A percentile compares a stretch with the other conserved stretches of the same genome.
These are phyloP conservation scores for Magnaporthiopsis poae DNA, from an alignment of 2,329 filamentous ascomycete genomes.

Conservation along the genomic window DNA sequence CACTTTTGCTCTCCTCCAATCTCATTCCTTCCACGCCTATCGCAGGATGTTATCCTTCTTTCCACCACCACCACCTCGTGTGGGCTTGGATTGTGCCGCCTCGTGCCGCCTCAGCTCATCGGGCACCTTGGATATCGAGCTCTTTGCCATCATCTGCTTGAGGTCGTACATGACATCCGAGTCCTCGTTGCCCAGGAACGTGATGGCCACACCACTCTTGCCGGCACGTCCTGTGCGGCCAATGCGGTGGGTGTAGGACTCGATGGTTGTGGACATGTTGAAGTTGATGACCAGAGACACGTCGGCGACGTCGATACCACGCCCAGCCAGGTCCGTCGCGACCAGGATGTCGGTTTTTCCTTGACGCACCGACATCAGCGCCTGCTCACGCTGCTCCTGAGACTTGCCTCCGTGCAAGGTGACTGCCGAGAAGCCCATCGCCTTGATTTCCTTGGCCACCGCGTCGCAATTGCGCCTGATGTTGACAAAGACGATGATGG, in stretches of 20 bases:
- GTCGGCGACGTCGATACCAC: slow-evolving; percentile 95
- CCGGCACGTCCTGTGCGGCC: slow-evolving; percentile 95
- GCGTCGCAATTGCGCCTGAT: slow-evolving; percentile 98
- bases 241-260: slow-evolving; percentile 92
- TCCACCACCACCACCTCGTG: slow-evolving; percentile 23
- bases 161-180: slow-evolving; percentile 84
- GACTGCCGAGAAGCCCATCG: slow-evolving; percentile 81
- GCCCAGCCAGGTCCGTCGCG: slow-evolving; percentile 86
- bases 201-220: slow-evolving; percentile 92
- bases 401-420: slow-evolving; percentile 94
- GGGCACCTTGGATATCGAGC: slow-evolving; percentile 74
- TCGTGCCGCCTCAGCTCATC: slow-evolving; percentile 86
- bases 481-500: slow-evolving; percentile 98
- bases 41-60: slow-evolving; percentile 17
- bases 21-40: not conserved
- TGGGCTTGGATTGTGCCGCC: slow-evolving; percentile 75
- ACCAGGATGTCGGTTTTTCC: slow-evolving; percentile 80
- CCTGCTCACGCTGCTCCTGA: slow-evolving; percentile 93
- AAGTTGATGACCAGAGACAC: slow-evolving; percentile 94
- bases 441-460: slow-evolving; percentile 85
- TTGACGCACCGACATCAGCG: slow-evolving; percentile 71
- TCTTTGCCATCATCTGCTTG: slow-evolving; percentile 91
- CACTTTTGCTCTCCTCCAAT: too few relatives aligned
- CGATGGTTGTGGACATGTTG: slow-evolving; percentile 91
- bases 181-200: slow-evolving; percentile 87